Base-by-base conservation (phyloP, 2,329 filamentous ascomycete species). In the Fusarium neocosmosporiellum region DNA sequence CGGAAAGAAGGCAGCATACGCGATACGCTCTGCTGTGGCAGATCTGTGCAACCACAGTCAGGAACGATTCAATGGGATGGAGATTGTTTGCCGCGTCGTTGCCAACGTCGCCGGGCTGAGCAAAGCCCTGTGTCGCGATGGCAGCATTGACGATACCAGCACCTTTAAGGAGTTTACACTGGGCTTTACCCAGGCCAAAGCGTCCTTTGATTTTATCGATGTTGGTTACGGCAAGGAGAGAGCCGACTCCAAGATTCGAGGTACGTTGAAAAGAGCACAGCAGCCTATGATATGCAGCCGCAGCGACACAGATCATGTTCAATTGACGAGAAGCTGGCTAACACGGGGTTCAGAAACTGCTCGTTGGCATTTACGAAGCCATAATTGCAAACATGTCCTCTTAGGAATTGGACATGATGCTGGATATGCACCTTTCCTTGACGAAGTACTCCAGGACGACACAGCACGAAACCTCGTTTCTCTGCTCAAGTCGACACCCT, bases 191-290 rank as follows among this genome's bases (percentile, higher is more conserved):
- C 88, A 90, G 78, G 86, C 84, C 67, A 86, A 86, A 71, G 84
- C 88, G 11, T 86, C 86, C 13, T 91, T 91, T 81, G 89, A 92
- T 78, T 92, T 91, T 81, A 83, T 91, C 65, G 89, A 92, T 75
- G 86, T 92, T 61, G 89, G 90, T 36, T 81, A 85, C 72, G 86
- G 86, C 50, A 90, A 90, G 77, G 88, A 91, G 74, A 83, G 87
- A 58, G 86, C 87, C 9, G 88, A 90, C 76, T 85, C 85, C 54
- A 92, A 92, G 79, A 88, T 92, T 72, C 87, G 86, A 84, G 89
- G 89, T 89, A 79, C 57, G 80, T 43, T 22, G 11, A 16, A 11
- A 58, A 36, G 46, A 39, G 9, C 20, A 59, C 22, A 27, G 22
- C n/a, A 29, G 57, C 16, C 24, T 58, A 24, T 46, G 41, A 46